phyloP scores from a whole-genome alignment of 768 basidiomycete species.

The Russula brevipes region DNA sequence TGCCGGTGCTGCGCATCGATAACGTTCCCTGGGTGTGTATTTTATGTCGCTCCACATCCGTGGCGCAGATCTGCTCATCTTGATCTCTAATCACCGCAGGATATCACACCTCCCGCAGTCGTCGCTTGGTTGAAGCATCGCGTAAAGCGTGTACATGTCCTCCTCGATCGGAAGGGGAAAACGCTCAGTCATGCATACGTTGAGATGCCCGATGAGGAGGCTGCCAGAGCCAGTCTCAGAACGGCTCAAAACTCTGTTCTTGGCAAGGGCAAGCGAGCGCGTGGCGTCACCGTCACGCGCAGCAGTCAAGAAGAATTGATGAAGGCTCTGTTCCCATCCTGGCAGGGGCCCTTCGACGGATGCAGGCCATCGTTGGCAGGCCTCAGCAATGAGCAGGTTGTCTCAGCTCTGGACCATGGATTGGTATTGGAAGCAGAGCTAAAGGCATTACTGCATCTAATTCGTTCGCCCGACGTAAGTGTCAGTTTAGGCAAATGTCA shows the following conservation, averaged over 20 bases:
- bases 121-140: conserved; percentile 65
- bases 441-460: conserved; percentile 58
- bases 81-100: conserved; percentile 39
- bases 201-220: conserved; percentile 57
- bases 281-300: conserved; percentile 79
- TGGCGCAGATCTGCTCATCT: conserved; percentile 3
- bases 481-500: background rate
- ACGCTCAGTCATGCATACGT: conserved; percentile 82
- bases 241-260: conserved; percentile 57
- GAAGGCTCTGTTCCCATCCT: conserved; percentile 74
- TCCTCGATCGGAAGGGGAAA: conserved; percentile 77
- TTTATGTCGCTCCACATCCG: background rate
- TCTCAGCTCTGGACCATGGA: conserved; percentile 57
- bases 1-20: conserved; percentile 73
- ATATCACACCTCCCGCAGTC: conserved; percentile 77
- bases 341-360: conserved; percentile 72
- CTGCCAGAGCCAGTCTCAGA: conserved; percentile 63
- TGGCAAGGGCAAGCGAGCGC: conserved; percentile 70
- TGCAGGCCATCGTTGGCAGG: conserved; percentile 63
- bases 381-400: conserved; percentile 51
- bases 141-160: conserved; percentile 64
- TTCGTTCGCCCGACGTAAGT: conserved; percentile 72
- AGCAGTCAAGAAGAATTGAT: conserved; percentile 79
- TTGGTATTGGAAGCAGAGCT: conserved; percentile 65
- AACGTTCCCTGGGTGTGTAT: conserved; percentile 80